phyloP scores from a whole-genome alignment of 108 stramenopile species.

The Phaeodactylum tricornutum region DNA sequence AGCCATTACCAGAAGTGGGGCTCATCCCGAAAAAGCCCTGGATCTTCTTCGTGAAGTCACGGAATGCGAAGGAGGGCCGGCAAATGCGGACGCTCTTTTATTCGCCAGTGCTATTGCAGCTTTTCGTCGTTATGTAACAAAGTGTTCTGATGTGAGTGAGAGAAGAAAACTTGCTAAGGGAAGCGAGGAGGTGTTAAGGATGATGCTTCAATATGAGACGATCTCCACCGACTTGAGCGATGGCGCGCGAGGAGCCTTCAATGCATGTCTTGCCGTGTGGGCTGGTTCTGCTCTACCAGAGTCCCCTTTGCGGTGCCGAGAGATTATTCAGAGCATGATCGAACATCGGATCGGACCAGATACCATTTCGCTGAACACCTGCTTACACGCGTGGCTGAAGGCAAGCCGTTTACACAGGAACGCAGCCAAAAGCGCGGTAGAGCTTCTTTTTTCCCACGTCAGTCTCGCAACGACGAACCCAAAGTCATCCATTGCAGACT shows the following conservation, averaged over 20 bases:
- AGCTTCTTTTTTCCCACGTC: neutral
- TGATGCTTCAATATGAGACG: slow-evolving; percentile 14
- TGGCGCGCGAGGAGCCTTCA: slow-evolving; percentile 34
- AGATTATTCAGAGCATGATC: slow-evolving; percentile 22
- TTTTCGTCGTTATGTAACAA: too few species aligned
- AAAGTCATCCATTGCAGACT: slow-evolving; percentile 5
- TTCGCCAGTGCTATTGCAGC: too few species aligned
- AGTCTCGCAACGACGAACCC: neutral
- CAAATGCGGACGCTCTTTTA: too few species aligned
- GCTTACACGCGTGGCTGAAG: slow-evolving; percentile 31
- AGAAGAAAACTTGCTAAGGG: too few species aligned
- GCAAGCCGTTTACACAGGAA: neutral
- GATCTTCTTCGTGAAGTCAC: too few species aligned
- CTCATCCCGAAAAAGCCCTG: too few species aligned
- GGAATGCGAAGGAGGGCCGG: too few species aligned
- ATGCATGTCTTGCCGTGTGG: slow-evolving; percentile 33
- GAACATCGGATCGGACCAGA: neutral
- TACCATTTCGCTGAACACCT: slow-evolving; percentile 28
- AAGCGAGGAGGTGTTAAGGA: slow-evolving; percentile 15
- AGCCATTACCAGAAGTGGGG: slow-evolving; percentile 15
- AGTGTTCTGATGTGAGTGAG: too few species aligned
- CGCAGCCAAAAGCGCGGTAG: slow-evolving; percentile 1
- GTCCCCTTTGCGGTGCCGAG: slow-evolving; percentile 20
- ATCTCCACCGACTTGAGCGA: slow-evolving; percentile 14
- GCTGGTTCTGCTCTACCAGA: slow-evolving; percentile 12